Base-by-base conservation (phyloP, 2,329 filamentous ascomycete species). In the Tolypocladium tropicale region DNA sequence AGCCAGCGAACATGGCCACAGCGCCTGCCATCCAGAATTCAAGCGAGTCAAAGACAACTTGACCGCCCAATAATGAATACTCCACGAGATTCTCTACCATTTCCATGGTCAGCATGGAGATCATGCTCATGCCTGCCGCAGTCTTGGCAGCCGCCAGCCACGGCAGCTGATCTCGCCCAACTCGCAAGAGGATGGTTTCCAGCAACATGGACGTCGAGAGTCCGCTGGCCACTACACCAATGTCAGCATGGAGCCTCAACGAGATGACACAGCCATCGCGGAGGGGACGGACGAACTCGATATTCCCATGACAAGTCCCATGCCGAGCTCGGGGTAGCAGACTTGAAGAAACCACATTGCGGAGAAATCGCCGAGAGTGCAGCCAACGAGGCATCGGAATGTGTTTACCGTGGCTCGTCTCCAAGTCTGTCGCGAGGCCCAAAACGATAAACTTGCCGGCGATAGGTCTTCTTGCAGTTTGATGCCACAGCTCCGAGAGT, bases 91-190 rank as follows among this genome's bases (percentile, higher is more conserved):
- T 83, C 60, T 82, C 75, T 0, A 76, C 78, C 3, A 71, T 58
- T 62, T 83, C 80, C 80, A 83, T 83, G 0, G 79, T 78, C 2
- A 81, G 11, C 80, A 83, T 83, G 0, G 79, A 82, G 11, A 82
- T 76, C 52, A 81, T 66, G 56, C 80, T 82, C 80, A 83, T 83
- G 1, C 80, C 80, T 25, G 76, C 74, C 0, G 80, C 80, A 0
- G 80, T 82, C 49, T 70, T 76, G 3, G 70, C 72, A 0, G 80
- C 80, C 1, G 61, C 62, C 0, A 62, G 56, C 78, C 77, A 81
- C 0, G 75, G 59, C 0, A 83, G 65, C 9, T 67, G 63, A 54
- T 83, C 80, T 1, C 69, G 70, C 1, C 79, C 80, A 1, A 71
- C 60, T 0, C 72, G 72, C 2, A 83, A 74, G 4, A 83, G 69